These are phyloP conservation scores for Penicillium macrosclerotiorum DNA, from an alignment of 495 filamentous ascomycete species.

Conservation along the genomic window DNA sequence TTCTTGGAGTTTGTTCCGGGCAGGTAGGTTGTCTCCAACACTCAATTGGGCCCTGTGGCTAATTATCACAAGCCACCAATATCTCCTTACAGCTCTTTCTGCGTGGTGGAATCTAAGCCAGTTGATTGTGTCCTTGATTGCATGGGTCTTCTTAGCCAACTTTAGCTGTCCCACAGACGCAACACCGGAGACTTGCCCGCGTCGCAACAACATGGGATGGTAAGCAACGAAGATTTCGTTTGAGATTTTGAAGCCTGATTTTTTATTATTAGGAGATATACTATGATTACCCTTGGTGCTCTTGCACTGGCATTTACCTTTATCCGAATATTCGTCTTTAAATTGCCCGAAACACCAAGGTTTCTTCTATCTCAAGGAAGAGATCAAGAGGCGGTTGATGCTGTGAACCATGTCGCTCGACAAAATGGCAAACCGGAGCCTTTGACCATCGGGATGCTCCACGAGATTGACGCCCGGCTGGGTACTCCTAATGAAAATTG, in stretches of 20 bases:
- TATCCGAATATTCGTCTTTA: slow-evolving; percentile 32
- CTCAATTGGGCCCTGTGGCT: background rate
- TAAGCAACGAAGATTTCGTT: slow-evolving; percentile 3
- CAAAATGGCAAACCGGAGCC: slow-evolving; percentile 29
- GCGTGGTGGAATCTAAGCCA: slow-evolving; percentile 38
- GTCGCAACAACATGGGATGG: slow-evolving; percentile 36
- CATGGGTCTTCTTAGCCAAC: slow-evolving; percentile 36
- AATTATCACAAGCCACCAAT: slow-evolving; percentile 24
- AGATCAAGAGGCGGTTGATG: slow-evolving; percentile 30
- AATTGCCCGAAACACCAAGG: slow-evolving; percentile 30
- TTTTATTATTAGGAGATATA: slow-evolving; percentile 26
- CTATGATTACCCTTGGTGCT: slow-evolving; percentile 28
- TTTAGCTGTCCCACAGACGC: slow-evolving; percentile 30
- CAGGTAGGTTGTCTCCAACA: slow-evolving; percentile 5
- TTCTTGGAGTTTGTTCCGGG: slow-evolving; percentile 31
- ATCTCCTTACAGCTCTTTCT: slow-evolving; percentile 28
- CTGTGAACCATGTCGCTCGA: slow-evolving; percentile 29
- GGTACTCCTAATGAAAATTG: background rate
- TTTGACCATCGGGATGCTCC: slow-evolving; percentile 30
- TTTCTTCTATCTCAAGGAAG: slow-evolving; percentile 32
- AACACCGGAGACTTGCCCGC: slow-evolving; percentile 23
- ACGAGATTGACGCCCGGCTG: slow-evolving; percentile 26
- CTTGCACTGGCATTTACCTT: slow-evolving; percentile 29
- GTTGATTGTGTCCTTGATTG: slow-evolving; percentile 29
- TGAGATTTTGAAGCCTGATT: background rate